phyloP scores from a whole-genome alignment of 169 alveolate genomes.

The Eimeria acervulina region DNA sequence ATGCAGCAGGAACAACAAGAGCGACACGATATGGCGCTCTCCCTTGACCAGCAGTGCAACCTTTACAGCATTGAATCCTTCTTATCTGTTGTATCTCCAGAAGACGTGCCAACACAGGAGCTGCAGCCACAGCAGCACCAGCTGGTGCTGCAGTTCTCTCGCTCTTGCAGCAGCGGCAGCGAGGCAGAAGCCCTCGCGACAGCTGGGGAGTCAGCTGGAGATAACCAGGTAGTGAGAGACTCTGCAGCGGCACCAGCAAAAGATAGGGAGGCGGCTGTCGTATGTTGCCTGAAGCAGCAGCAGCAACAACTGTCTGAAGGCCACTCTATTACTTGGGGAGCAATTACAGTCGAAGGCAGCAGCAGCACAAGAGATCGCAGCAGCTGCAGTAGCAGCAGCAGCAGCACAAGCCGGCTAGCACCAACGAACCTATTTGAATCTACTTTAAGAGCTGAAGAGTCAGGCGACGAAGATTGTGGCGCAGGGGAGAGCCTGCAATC shows the following conservation, averaged over 20 bases:
- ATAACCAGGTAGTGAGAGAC: not conserved
- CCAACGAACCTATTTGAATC: slow-evolving; percentile 21
- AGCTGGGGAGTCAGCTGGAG: not conserved
- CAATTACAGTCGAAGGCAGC: slow-evolving; percentile 5
- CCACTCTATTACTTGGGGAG: not conserved
- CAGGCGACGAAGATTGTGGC: not conserved
- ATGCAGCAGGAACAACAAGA: not conserved
- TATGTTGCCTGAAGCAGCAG: not conserved
- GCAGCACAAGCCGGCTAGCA: slow-evolving; percentile 19
- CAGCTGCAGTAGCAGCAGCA: slow-evolving; percentile 51
- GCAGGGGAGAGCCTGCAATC: not conserved
- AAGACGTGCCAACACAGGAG: not conserved
- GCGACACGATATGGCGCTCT: not conserved
- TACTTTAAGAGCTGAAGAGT: slow-evolving; percentile 33
- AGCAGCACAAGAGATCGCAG: slow-evolving; percentile 57
- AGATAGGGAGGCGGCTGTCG: not conserved
- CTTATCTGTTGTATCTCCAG: slow-evolving; percentile 1
- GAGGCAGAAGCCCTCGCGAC: not conserved
- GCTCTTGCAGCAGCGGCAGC: slow-evolving; percentile 47
- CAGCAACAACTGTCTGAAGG: not conserved
- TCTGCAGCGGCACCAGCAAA: slow-evolving; percentile 5
- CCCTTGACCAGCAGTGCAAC: not conserved
- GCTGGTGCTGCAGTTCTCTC: slow-evolving; percentile 22
- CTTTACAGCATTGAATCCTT: slow-evolving; percentile 17
- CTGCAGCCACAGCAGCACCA: slow-evolving; percentile 41